Conservation (phyloP, 2,329 filamentous ascomycete species). For the Diaporthe sp. region DNA sequence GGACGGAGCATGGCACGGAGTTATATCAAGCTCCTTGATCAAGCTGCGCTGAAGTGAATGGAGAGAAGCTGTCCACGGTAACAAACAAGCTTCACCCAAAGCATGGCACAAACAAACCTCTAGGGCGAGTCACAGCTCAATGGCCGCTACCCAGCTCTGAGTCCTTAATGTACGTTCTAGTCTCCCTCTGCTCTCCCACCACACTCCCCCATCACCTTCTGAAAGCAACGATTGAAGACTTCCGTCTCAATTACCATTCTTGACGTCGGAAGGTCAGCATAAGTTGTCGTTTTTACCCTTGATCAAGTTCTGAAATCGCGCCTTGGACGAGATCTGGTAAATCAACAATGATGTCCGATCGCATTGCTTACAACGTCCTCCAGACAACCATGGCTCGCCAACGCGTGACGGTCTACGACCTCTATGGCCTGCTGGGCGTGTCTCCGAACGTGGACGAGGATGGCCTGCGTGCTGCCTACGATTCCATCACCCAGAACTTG, state of each 20-base stretch:
- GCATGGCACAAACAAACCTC: neutral
- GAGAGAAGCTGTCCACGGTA: neutral
- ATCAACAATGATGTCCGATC: constrained; percentile 20
- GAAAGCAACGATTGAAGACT: neutral
- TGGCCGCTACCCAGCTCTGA: too few relatives aligned
- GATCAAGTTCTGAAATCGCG: too few relatives aligned
- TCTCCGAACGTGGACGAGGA: constrained; percentile 34
- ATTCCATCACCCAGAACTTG: constrained; percentile 20
- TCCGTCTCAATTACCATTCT: neutral
- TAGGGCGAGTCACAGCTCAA: neutral
- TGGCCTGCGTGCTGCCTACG: constrained; percentile 32
- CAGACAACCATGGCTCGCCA: constrained; percentile 35
- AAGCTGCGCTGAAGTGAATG: neutral
- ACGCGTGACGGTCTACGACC: constrained; percentile 35
- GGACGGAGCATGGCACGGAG: too few relatives aligned
- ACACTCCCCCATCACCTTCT: neutral
- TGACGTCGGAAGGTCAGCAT: neutral
- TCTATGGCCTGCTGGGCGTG: constrained; percentile 38
- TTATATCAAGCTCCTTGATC: too few relatives aligned
- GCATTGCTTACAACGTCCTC: neutral
- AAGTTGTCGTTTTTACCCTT: neutral
- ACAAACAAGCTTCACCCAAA: neutral
- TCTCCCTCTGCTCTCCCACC: neutral
- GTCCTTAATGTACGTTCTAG: neutral
- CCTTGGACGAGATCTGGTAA: neutral